phyloP scores from a whole-genome alignment of 139 green algal species.

The Chlorella sp. region DNA sequence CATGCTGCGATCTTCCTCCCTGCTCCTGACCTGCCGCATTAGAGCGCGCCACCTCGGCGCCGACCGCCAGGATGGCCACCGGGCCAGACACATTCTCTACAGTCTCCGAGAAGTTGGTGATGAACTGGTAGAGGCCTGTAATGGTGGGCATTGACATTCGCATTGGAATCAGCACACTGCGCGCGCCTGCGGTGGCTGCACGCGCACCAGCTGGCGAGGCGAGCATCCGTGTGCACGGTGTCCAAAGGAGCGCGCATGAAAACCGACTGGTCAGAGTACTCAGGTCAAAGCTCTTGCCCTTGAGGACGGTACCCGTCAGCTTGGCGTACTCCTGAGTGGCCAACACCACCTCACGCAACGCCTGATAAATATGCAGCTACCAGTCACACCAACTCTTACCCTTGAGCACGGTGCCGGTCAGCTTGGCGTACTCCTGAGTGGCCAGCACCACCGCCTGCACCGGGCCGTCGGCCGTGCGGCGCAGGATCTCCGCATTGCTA shows the following conservation, averaged over 20 bases:
- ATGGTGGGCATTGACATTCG: too few relatives aligned
- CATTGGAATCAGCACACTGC: too few relatives aligned
- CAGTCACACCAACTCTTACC: not conserved
- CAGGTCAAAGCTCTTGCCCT: slow-evolving; percentile 15
- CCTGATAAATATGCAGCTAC: too few relatives aligned
- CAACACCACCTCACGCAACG: slow-evolving; percentile 5
- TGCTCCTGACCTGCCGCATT: slow-evolving; percentile 48
- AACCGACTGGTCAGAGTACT: too few relatives aligned
- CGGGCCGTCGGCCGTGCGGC: slow-evolving; percentile 37
- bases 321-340: slow-evolving; percentile 3
- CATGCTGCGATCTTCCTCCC: too few relatives aligned
- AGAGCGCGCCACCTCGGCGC: slow-evolving; percentile 84
- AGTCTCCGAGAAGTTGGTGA: slow-evolving; percentile 77
- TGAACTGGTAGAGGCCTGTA: slow-evolving; percentile 72
- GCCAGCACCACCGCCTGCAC: slow-evolving; percentile 20
- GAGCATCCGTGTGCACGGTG: too few relatives aligned
- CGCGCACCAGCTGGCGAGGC: too few relatives aligned
- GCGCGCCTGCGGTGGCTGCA: too few relatives aligned
- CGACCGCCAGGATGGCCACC: slow-evolving; percentile 94
- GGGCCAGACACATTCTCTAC: slow-evolving; percentile 82
- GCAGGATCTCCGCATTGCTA: slow-evolving; percentile 70
- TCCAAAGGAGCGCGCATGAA: too few relatives aligned
- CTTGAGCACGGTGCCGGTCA: slow-evolving; percentile 20
- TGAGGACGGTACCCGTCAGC: slow-evolving; percentile 17
- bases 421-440: not conserved